Evolutionary conservation across 306 rosid genomes (phyloP).

Genomic region (Lagenaria siceraria): DNA sequence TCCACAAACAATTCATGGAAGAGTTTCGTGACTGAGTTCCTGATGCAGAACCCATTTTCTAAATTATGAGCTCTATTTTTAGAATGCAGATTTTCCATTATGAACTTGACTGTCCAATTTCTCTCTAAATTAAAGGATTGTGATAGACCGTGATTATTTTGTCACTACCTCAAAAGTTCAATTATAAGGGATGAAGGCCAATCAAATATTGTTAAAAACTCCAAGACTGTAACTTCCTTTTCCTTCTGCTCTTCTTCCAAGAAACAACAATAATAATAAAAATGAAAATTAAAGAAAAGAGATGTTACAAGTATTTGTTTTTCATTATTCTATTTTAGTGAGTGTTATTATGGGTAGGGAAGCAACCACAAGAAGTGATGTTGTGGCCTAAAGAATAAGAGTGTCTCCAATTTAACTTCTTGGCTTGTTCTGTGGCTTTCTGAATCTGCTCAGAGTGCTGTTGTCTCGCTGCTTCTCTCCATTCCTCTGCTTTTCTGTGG

Average conservation of each 20-base stretch:
- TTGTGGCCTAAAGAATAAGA: slow-evolving; percentile 32
- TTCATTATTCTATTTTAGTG: neutral
- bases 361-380: slow-evolving; percentile 60
- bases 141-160: neutral
- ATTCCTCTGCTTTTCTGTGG: slow-evolving; percentile 81
- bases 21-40: slow-evolving; percentile 46
- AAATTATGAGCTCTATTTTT: neutral
- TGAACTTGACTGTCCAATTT: neutral
- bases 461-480: slow-evolving; percentile 58
- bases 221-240: neutral
- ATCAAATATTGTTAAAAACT: neutral
- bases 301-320: neutral
- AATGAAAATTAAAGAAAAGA: neutral
- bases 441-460: slow-evolving; percentile 65
- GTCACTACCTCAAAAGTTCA: neutral
- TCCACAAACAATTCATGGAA: slow-evolving; percentile 63
- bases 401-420: slow-evolving; percentile 36
- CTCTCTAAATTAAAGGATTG: neutral
- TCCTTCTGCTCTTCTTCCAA: neutral
- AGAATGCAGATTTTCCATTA: neutral
- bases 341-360: slow-evolving; percentile 55
- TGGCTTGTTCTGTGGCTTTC: slow-evolving; percentile 43
- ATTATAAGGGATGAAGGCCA: neutral
- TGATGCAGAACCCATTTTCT: neutral
- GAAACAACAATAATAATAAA: neutral